Base-by-base conservation (phyloP, 768 basidiomycete genomes). In the Hypholoma fasciculare region DNA sequence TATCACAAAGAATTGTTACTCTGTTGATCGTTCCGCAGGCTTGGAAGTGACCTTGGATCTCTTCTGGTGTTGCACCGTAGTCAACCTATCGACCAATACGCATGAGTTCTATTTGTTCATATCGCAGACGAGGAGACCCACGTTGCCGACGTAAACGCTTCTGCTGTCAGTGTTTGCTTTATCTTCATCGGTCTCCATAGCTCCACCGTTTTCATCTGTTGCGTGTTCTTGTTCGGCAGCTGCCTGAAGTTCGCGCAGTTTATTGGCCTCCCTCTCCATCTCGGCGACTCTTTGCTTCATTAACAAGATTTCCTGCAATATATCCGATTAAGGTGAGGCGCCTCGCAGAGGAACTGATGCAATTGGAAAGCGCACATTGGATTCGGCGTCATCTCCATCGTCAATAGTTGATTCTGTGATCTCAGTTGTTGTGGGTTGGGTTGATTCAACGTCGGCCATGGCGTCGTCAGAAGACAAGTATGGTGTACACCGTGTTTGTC, bases 1-100 rank as follows among this genome's bases (percentile, higher is more conserved):
- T 98, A 83, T 99, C 97, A 74, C 96, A 98, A 27, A 99, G 87
- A 68, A 99, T 99, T 0, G 97, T 99, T 43, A 99, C 95, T 66
- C 97, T 87, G 77, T 99, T 99, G 74, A 99, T 99, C 14, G 92
- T 94, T 6, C 97, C 97, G 69, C 96, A 98, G 14, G 96, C 89
- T 71, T 95, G 92, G 77, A 99, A 99, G 72, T 98, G 96, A 16
- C 82, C 86, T 77, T 98, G 97, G 50, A 99, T 95, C 71, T 99
- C 97, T 74, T 98, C 97, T 16, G 97, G 97, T 14, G 97, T 97
- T 11, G 96, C 90, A 53, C 87, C 82, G 72, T 98, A 99, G 78
- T 99, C 97, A 57, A 99, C 97, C 97, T 99, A 60, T 54, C 49
- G 60, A 50, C 53, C 9, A 55, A 17, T 30, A 43, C 46, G 58